Base-by-base conservation (phyloP, 2,329 filamentous ascomycete species). In the Stromatinia cepivora region DNA sequence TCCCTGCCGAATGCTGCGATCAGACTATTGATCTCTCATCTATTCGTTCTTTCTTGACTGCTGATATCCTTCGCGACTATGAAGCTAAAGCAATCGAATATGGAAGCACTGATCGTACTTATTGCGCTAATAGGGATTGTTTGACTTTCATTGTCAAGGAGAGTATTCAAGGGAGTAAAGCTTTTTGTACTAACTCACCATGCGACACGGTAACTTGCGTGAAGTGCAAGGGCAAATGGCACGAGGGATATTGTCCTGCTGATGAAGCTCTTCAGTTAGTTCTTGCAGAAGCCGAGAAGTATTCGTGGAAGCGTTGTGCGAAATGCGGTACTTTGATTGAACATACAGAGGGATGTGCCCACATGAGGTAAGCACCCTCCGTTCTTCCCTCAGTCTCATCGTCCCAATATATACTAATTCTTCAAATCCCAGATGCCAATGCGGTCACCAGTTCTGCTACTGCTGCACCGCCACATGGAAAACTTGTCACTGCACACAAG, bases 141-240 rank as follows among this genome's bases (percentile, higher is more conserved):
- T 42, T 31, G 11, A 28, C 17, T 10, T 57, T 66, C 6, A 54
- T 66, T 28, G 1, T 5, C 5, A 22, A 42, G 48, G 34, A 57
- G 8, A 2, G 22, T 39, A 57, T 45, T 22, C 20, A 15, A 28
- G 39, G n/a, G 22, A 34, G 22, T 31, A 17, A 66, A 45, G 63
- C 46, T 56, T n/a, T 66, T 17, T 66, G 50, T 28, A 1, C 45
- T 1, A 62, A 36, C 1, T 39, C 50, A 13, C 7, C 46, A 22
- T 66, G 63, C 5, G 13, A n/a, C 45, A 54, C 34, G 4, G 25
- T 45, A 1, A 57, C 63, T 15, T 66, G 63, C 13, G 42, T 22
- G 57, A 42, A 39, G 17, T 65, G 62, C n/a, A 65, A 65, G 17
- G 48, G 31, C n/a, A 17, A 28, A 53, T 52, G 36, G 46, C 62